phyloP scores from a whole-genome alignment of 2,329 filamentous ascomycete species.

The Blastomyces emzantsi region DNA sequence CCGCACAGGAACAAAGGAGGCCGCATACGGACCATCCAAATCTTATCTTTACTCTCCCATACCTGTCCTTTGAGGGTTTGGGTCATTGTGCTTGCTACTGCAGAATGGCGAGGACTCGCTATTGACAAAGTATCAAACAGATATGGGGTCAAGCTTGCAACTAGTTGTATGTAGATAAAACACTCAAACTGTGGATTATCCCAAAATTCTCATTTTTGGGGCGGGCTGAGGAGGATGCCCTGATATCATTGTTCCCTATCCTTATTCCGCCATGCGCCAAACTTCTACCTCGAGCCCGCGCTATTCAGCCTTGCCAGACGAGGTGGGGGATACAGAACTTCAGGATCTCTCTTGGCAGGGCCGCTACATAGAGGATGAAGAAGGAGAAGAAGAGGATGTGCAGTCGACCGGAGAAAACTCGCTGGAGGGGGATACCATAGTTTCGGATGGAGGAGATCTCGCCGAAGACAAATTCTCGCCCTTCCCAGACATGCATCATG shows the following conservation, averaged over 20 bases:
- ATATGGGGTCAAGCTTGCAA: neutral
- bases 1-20: neutral
- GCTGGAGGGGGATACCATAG: slow-evolving; percentile 2
- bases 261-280: neutral
- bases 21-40: no score
- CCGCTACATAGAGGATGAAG: neutral
- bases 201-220: neutral
- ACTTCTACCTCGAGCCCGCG: neutral
- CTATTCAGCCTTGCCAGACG: slow-evolving; percentile 1
- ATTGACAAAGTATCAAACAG: neutral
- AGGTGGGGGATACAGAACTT: neutral
- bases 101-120: neutral
- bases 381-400: neutral
- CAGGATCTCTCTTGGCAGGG: neutral
- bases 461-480: slow-evolving; percentile 11
- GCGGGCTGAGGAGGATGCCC: neutral
- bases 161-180: neutral
- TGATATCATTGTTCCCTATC: neutral
- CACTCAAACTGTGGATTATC: neutral
- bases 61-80: neutral
- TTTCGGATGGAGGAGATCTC: neutral
- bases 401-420: neutral
- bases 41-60: no score
- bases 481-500: slow-evolving; percentile 1
- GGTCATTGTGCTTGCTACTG: no score